Conservation (phyloP, 805 yeast genomes). For the Middelhovenomyces tepae region DNA sequence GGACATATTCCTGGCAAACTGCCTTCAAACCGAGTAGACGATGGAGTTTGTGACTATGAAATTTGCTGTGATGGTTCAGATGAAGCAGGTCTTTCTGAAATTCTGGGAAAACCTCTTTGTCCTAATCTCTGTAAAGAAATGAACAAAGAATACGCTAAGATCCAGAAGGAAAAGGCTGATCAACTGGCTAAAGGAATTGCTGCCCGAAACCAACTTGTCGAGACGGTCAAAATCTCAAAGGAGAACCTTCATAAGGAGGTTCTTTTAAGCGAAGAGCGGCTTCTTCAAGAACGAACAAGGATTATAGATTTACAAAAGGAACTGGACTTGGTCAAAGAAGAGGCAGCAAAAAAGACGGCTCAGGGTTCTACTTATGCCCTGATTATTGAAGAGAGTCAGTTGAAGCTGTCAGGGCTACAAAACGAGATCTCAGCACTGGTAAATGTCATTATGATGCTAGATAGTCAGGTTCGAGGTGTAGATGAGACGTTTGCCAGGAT, state of each 20-base stretch:
- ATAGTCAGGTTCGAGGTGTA: slow-evolving; percentile 8
- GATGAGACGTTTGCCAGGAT: slow-evolving; percentile 38
- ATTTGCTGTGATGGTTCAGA: slow-evolving; percentile 93
- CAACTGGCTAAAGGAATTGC: slow-evolving; percentile 29
- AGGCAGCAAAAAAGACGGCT: slow-evolving; percentile 11
- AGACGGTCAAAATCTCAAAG: slow-evolving; percentile 22
- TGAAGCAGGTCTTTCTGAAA: slow-evolving; percentile 37
- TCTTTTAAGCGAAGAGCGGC: slow-evolving; percentile 16
- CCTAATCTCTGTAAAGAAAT: slow-evolving; percentile 48
- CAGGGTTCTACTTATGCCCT: slow-evolving; percentile 5
- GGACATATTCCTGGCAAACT: slow-evolving; percentile 60
- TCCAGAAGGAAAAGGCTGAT: slow-evolving; percentile 15
- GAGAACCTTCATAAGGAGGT: slow-evolving; percentile 15
- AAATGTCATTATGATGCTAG: not conserved
- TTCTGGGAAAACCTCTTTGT: slow-evolving; percentile 35
- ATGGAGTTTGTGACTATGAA: slow-evolving; percentile 87
- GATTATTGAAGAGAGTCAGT: slow-evolving; percentile 6
- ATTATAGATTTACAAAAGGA: slow-evolving; percentile 23
- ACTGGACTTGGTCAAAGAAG: slow-evolving; percentile 23
- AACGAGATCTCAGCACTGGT: not conserved
- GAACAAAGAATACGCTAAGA: slow-evolving; percentile 30
- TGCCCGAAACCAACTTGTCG: slow-evolving; percentile 27
- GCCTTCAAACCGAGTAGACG: slow-evolving; percentile 63
- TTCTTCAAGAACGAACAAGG: slow-evolving; percentile 16
- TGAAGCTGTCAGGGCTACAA: slow-evolving; percentile 6